Evolutionary conservation across 2,329 filamentous ascomycete species (phyloP), one percentile per base, ranked within the genome.

Genomic region (Colletotrichum ledebouriae): DNA sequence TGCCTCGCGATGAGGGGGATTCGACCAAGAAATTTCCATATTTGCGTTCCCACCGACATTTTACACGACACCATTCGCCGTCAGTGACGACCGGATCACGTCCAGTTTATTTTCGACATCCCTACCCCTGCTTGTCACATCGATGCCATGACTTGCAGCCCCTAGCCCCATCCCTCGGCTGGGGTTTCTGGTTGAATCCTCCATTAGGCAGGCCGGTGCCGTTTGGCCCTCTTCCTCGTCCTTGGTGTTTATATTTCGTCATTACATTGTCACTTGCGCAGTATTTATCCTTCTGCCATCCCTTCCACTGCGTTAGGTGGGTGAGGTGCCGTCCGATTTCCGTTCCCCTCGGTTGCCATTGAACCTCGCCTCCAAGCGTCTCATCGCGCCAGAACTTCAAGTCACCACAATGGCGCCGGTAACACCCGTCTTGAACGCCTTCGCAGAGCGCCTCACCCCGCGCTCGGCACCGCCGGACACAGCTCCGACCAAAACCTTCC

Each of bases 21-120:
- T 42, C 49, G 61, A 55, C 61, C 61, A 60, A 65, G 61, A 44
- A 65, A 39, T 47, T 39, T 53, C 64, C 62, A 10, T 37, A 39
- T 59, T n/a, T 13, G 62, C 61, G 47, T 59, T 63, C 53, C 65
- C 60, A 64, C 65, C 34, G 53, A 59, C 61, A 49, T 59, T 47
- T 47, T 34, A n/a, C 20, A 25, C 22, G 52, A 47, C 22, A 46
- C 59, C 33, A 53, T 50, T 44, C 13, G 10, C 49, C 42, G 11
- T 25, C 17, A n/a, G 29, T 50, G 56, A 42, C 34, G 47, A 41
- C 49, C 47, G 29, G 42, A 57, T 63, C 56, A 53, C 62, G 44
- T 37, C 25, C 25, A 44, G 12, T 4, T 34, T 22, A 29, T 59
- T 50, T 33, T 13, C 44, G 47, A 29, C 22, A 65, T 56, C 61